These are phyloP conservation scores for Arachis monticola DNA, from an alignment of 331 rosid species.

Conservation along the genomic window DNA sequence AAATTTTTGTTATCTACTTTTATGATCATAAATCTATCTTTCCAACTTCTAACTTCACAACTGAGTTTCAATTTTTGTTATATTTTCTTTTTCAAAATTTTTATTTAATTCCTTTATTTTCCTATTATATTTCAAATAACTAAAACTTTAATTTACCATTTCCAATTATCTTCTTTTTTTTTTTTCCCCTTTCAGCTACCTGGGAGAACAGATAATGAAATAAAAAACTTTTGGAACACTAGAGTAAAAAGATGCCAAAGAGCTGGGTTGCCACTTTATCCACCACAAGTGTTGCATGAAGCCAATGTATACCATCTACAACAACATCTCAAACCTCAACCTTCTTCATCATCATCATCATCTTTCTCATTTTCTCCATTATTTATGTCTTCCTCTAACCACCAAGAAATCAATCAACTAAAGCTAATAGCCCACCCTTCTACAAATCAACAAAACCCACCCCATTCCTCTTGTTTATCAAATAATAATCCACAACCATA, in stretches of 20 bases:
- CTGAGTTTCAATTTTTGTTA: too few species aligned
- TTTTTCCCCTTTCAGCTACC: constrained; percentile 54
- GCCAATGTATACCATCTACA: constrained; percentile 44
- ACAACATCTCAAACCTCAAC: constrained; percentile 1
- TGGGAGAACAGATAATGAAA: constrained; percentile 81
- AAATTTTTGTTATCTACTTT: too few species aligned
- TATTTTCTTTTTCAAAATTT: too few species aligned
- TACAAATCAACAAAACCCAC: not conserved
- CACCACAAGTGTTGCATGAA: constrained; percentile 53
- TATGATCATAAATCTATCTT: too few species aligned
- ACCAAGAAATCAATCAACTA: constrained; percentile 6
- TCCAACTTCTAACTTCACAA: too few species aligned
- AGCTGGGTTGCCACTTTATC: constrained; percentile 69
- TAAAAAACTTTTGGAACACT: constrained; percentile 82
- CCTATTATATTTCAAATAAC: too few species aligned
- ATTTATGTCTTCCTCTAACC: constrained; percentile 29
- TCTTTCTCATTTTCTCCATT: constrained; percentile 40
- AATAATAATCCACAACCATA: constrained; percentile 16
- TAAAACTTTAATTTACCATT: too few species aligned
- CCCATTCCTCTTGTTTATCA: constrained; percentile 1
- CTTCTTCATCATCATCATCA: constrained; percentile 16
- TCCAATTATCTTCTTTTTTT: too few species aligned
- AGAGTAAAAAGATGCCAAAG: constrained; percentile 64
- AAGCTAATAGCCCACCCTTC: not conserved
- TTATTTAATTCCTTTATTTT: too few species aligned